These are phyloP conservation scores for Ceratocystis smalleyi DNA, from an alignment of 2,329 filamentous ascomycete genomes.

Conservation along the genomic window DNA sequence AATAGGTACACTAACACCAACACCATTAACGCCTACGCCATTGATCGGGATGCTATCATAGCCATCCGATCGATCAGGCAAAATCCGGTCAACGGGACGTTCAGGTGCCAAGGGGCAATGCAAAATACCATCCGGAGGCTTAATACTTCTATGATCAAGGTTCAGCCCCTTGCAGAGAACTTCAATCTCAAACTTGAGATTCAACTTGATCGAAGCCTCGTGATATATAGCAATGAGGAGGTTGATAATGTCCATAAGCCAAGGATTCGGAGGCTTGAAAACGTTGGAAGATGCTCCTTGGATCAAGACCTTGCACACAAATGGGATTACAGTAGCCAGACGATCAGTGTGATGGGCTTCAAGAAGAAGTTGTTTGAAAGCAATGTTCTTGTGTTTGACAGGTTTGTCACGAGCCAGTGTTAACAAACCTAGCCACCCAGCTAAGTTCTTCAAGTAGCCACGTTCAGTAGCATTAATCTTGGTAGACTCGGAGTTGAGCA, in stretches of 20 bases:
- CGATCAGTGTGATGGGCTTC: slow-evolving; percentile 89
- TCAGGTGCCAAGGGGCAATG: slow-evolving; percentile 38
- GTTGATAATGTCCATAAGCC: slow-evolving; percentile 91
- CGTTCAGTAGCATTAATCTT: slow-evolving; percentile 73
- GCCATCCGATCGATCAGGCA: slow-evolving; percentile 55
- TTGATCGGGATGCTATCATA: slow-evolving; percentile 75
- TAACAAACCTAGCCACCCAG: slow-evolving; percentile 80
- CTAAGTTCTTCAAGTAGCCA: slow-evolving; percentile 81
- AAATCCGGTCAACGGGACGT: slow-evolving; percentile 42
- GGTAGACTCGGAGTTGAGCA: slow-evolving; percentile 81
- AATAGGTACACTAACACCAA: slow-evolving; percentile 42
- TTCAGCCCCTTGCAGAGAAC: slow-evolving; percentile 85
- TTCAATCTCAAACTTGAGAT: slow-evolving; percentile 97
- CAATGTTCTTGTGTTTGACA: slow-evolving; percentile 91
- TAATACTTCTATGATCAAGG: slow-evolving; percentile 82
- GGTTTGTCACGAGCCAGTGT: slow-evolving; percentile 89
- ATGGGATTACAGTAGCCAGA: slow-evolving; percentile 82
- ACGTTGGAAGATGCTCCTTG: slow-evolving; percentile 75
- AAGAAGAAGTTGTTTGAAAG: slow-evolving; percentile 86
- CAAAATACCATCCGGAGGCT: slow-evolving; percentile 73
- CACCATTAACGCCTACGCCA: slow-evolving; percentile 46
- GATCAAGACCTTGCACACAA: slow-evolving; percentile 87
- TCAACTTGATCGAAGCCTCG: slow-evolving; percentile 82
- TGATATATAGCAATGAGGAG: slow-evolving; percentile 88
- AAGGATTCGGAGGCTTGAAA: slow-evolving; percentile 89